Conservation (phyloP, 495 filamentous ascomycete species). For the Talaromyces stipitatus region DNA sequence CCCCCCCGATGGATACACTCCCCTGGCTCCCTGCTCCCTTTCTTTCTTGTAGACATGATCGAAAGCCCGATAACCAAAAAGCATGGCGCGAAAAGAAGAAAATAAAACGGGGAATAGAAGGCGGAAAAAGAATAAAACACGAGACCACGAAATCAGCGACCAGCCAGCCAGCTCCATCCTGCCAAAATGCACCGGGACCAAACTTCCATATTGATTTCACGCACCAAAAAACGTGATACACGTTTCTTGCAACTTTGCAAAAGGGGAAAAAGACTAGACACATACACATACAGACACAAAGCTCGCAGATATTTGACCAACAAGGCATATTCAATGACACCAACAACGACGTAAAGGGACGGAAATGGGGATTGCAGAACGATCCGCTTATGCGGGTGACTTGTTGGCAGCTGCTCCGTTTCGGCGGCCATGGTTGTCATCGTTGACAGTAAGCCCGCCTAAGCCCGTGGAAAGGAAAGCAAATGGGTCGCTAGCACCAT, state of each 20-base stretch:
- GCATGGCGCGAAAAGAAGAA: background rate
- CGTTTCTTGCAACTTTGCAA: conserved; percentile 51
- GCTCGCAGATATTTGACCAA: background rate
- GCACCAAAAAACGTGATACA: conserved; percentile 45
- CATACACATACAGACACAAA: too few relatives aligned
- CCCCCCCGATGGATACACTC: background rate
- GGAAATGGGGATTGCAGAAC: conserved; percentile 2
- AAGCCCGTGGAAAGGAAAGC: conserved; percentile 82
- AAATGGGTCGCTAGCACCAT: conserved; percentile 72
- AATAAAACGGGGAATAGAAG: conserved; percentile 19
- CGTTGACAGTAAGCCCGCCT: conserved; percentile 70
- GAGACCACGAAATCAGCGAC: conserved; percentile 28
- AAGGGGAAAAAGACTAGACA: conserved; percentile 43
- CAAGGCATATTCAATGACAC: background rate
- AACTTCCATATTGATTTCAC: conserved; percentile 44
- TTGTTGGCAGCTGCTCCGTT: conserved; percentile 55
- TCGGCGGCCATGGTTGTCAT: conserved; percentile 67
- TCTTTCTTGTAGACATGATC: background rate
- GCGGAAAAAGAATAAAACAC: conserved; percentile 26
- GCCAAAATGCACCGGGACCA: conserved; percentile 43
- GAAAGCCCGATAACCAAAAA: background rate
- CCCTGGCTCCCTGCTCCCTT: background rate
- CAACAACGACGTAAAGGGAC: conserved; percentile 4
- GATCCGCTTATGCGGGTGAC: conserved; percentile 34
- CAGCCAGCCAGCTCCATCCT: conserved; percentile 44